Evolutionary conservation across 2,329 filamentous ascomycete species (phyloP).

Genomic region (Penicillium brasilianum): DNA sequence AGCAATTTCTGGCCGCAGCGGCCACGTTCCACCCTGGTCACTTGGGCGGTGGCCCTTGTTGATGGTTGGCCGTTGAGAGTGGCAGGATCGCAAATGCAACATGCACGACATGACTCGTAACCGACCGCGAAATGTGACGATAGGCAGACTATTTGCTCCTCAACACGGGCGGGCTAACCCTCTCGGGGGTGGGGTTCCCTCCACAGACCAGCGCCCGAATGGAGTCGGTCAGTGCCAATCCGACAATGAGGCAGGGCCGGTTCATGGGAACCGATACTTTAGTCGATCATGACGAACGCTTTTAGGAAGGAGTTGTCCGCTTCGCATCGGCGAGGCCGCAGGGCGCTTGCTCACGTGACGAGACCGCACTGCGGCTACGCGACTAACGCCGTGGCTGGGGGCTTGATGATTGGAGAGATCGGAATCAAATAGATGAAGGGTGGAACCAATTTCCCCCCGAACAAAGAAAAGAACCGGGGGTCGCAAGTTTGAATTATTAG

Average conservation of each 20-base stretch:
- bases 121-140: slow-evolving; percentile 14
- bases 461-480: slow-evolving; percentile 10
- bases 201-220: slow-evolving; percentile 1
- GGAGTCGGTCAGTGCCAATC: slow-evolving; percentile 1
- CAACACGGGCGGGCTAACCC: slow-evolving; percentile 2
- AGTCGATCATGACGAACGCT: slow-evolving; percentile 5
- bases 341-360: slow-evolving; percentile 25
- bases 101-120: slow-evolving; percentile 30
- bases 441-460: slow-evolving; percentile 9
- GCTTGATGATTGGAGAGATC: slow-evolving; percentile 1
- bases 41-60: slow-evolving; percentile 3
- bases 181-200: slow-evolving; percentile 1
- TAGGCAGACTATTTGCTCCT: slow-evolving; percentile 7
- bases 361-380: slow-evolving; percentile 30
- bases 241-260: background rate
- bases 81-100: slow-evolving; percentile 14
- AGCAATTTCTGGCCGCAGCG: background rate
- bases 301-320: slow-evolving; percentile 10
- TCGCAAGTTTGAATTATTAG: slow-evolving; percentile 10
- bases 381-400: slow-evolving; percentile 25
- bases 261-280: background rate
- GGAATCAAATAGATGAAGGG: slow-evolving; percentile 5
- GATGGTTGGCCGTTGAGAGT: slow-evolving; percentile 17
- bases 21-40: slow-evolving; percentile 24
- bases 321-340: background rate